Evolutionary conservation across 768 basidiomycete genomes (phyloP).

Genomic region (Hypholoma sublateritium): DNA sequence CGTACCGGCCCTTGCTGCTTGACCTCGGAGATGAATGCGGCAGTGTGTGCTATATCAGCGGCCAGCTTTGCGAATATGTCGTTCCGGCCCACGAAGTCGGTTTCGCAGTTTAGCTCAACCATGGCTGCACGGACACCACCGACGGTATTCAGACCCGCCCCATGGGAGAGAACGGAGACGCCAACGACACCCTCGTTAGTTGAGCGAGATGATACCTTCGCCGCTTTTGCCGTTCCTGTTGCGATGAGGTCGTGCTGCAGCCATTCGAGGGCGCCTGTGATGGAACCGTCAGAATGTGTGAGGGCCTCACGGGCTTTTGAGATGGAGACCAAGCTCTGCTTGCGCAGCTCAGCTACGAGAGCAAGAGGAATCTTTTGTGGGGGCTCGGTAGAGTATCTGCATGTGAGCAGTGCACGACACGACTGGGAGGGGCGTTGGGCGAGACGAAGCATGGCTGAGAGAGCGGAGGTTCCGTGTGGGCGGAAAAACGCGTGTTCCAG

Average conservation of each 20-base stretch:
- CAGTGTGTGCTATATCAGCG: slow-evolving; percentile 79
- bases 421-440: slow-evolving; percentile 14
- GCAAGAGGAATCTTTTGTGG: slow-evolving; percentile 62
- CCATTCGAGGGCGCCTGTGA: slow-evolving; percentile 77
- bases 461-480: neutral
- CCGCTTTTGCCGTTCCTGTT: slow-evolving; percentile 77
- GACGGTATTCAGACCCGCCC: slow-evolving; percentile 38
- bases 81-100: slow-evolving; percentile 92
- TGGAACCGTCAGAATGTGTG: slow-evolving; percentile 65
- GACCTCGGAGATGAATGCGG: slow-evolving; percentile 67
- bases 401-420: slow-evolving; percentile 24
- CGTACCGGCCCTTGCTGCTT: slow-evolving; percentile 20
- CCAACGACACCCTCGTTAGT: slow-evolving; percentile 81
- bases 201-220: slow-evolving; percentile 75
- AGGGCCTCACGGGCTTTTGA: slow-evolving; percentile 90
- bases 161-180: slow-evolving; percentile 70
- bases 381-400: slow-evolving; percentile 48
- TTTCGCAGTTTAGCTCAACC: slow-evolving; percentile 94
- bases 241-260: slow-evolving; percentile 70
- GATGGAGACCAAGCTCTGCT: slow-evolving; percentile 78
- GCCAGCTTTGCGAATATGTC: slow-evolving; percentile 78
- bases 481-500: slow-evolving; percentile 16
- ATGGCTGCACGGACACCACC: slow-evolving; percentile 74
- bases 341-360: slow-evolving; percentile 85
- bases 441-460: slow-evolving; percentile 15